Base-by-base conservation (phyloP, 768 basidiomycete genomes). In the Kondoa subrosea region DNA sequence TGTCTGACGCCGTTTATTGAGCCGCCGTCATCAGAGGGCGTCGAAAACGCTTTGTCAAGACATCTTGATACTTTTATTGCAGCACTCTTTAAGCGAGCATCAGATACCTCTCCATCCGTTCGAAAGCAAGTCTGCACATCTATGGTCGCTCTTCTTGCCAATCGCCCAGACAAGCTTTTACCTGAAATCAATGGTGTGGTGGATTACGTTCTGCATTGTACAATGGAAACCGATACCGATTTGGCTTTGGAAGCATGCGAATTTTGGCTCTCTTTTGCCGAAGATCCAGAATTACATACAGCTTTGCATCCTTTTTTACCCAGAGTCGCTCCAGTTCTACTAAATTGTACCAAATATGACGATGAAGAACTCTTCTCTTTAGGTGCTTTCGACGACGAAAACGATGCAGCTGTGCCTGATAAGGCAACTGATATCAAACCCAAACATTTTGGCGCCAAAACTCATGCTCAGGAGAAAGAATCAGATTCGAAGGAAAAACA, bases 201-300 rank as follows among this genome's bases (percentile, higher is more conserved):
- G 30, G 91, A 95, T 76, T 99, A 95, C 78, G 97, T 99, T 90
- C 82, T 97, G 50, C 97, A 91, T 79, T 93, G 91, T 30, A 96
- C 91, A 16, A 91, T 92, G 78, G 92, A 96, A 50, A 69, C 70
- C 40, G 69, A 70, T 50, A 88, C 88, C 79, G 91, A 96, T 77
- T 92, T 96, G 78, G 87, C 86, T 70, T 81, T 99, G 62, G 95
- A 99, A 79, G 95, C 95, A 27, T 95, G 92, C 82, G 95, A 99
- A 81, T 99, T 99, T 78, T 99, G 95, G 95, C 81, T 99, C 69
- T 95, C 92, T 1, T 97, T 99, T 75, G 92, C 95, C 17, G 95
- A 99, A 76, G 91, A 96, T 72, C 85, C 85, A 50, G 89, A 91
- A 63, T 81, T 97, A 27, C 85, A 85, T 12, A 83, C 85, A 1